These are phyloP conservation scores for Lactifluus piperatus DNA, from an alignment of 768 basidiomycete species.

Conservation along the genomic window DNA sequence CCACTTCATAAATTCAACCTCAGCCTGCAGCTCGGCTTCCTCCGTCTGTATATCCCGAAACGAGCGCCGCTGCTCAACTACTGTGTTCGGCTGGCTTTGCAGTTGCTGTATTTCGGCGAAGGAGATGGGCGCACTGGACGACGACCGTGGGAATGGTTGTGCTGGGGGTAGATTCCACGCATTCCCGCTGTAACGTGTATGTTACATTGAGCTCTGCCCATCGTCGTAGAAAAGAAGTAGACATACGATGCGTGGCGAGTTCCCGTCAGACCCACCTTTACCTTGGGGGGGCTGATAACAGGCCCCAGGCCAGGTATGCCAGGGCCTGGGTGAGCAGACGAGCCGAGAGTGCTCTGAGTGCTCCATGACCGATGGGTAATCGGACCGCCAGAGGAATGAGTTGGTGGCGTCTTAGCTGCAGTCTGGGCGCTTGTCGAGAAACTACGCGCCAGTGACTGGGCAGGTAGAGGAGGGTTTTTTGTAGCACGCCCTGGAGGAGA, in stretches of 20 bases:
- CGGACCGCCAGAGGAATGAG: not conserved
- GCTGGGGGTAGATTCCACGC: constrained; percentile 60
- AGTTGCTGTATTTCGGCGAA: constrained; percentile 80
- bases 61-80: constrained; percentile 48
- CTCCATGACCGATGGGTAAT: constrained; percentile 1
- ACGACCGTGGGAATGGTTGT: constrained; percentile 34
- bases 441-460: not conserved
- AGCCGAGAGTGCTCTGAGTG: not conserved
- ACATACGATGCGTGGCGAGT: constrained; percentile 46
- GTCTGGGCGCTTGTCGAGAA: not conserved
- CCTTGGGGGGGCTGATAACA: constrained; percentile 44
- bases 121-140: constrained; percentile 36
- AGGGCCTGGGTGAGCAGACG: not conserved
- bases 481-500: not conserved
- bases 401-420: not conserved
- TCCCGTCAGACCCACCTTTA: constrained; percentile 23
- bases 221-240: not conserved
- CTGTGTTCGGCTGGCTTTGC: constrained; percentile 48
- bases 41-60: constrained; percentile 83
- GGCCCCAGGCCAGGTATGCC: constrained; percentile 45
- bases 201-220: not conserved
- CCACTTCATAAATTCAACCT: constrained; percentile 72
- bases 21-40: constrained; percentile 41
- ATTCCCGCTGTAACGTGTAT: constrained; percentile 29
- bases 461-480: not conserved